Percentiles rank a stretch among this genome's conserved stretches.
phyloP scores from a whole-genome alignment of 306 rosid species.

The Alnus glutinosa region DNA sequence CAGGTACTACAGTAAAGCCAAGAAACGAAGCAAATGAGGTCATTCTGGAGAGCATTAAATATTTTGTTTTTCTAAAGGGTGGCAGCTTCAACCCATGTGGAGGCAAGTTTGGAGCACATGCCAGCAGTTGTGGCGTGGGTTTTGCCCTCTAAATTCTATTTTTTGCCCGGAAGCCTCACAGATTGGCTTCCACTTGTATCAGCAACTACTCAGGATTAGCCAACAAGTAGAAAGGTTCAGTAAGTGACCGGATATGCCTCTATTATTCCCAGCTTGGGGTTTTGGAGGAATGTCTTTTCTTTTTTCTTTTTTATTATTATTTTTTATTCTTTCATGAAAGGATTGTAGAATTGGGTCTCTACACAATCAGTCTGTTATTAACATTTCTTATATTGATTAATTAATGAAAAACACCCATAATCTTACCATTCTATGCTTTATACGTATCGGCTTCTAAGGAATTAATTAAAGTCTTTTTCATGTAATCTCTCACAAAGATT shows the following conservation, averaged over 20 bases:
- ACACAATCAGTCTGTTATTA: slow-evolving; percentile 42
- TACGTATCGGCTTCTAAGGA: not conserved
- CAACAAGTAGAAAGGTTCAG: slow-evolving; percentile 51
- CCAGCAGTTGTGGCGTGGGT: slow-evolving; percentile 42
- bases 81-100: slow-evolving; percentile 36
- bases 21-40: slow-evolving; percentile 91
- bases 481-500: not conserved
- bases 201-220: slow-evolving; percentile 61
- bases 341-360: slow-evolving; percentile 53
- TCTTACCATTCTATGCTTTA: slow-evolving; percentile 23
- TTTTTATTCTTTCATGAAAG: slow-evolving; percentile 56
- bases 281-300: slow-evolving; percentile 43
- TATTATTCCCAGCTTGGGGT: slow-evolving; percentile 46
- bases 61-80: slow-evolving; percentile 35
- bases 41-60: slow-evolving; percentile 28
- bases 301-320: not conserved
- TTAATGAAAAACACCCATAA: slow-evolving; percentile 43
- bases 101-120: slow-evolving; percentile 40
- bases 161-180: slow-evolving; percentile 45
- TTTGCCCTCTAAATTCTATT: slow-evolving; percentile 35
- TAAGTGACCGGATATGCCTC: slow-evolving; percentile 50
- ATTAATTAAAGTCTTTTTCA: not conserved
- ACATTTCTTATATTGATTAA: slow-evolving; percentile 59
- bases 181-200: slow-evolving; percentile 57
- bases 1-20: slow-evolving; percentile 98